Conservation (phyloP, 352 stramenopile species). For the Phytophthora aleatoria region DNA sequence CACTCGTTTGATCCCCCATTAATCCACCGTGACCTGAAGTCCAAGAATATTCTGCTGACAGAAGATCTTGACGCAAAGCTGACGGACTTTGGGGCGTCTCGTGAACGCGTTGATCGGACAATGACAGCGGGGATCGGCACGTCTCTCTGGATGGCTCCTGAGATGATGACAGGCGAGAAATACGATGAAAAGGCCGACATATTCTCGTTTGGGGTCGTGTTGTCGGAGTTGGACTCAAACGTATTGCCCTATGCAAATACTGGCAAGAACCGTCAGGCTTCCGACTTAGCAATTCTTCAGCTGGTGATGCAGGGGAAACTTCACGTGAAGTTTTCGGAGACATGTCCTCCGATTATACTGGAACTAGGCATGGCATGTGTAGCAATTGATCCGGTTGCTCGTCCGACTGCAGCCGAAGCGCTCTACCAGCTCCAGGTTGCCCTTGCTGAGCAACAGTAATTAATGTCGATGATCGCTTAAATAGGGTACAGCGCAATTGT, state of each 20-base stretch:
- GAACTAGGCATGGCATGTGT: constrained; percentile 32
- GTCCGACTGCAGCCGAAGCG: constrained; percentile 34
- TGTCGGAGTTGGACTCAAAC: constrained; percentile 38
- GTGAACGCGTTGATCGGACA: constrained; percentile 29
- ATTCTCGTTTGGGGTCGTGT: constrained; percentile 42
- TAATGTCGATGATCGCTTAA: neutral
- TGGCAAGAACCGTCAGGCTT: constrained; percentile 14
- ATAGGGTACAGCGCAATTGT: no score
- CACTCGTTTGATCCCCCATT: constrained; percentile 28
- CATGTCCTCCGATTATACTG: constrained; percentile 10
- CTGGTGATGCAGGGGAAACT: constrained; percentile 32
- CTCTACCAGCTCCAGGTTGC: constrained; percentile 29
- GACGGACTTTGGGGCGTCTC: constrained; percentile 47
- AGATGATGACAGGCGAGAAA: constrained; percentile 37
- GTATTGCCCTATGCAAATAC: constrained; percentile 27
- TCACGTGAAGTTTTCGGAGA: constrained; percentile 33
- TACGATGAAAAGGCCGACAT: constrained; percentile 41
- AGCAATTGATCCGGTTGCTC: constrained; percentile 15
- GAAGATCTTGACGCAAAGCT: constrained; percentile 34
- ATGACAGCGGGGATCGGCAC: constrained; percentile 43
- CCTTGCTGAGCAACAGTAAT: constrained; percentile 8
- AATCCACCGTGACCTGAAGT: constrained; percentile 34
- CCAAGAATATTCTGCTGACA: constrained; percentile 37
- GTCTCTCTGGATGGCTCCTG: constrained; percentile 32
- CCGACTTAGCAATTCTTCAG: constrained; percentile 34